These are phyloP conservation scores for Leccinum subgranulosum DNA, from an alignment of 768 basidiomycete genomes.

Conservation along the genomic window DNA sequence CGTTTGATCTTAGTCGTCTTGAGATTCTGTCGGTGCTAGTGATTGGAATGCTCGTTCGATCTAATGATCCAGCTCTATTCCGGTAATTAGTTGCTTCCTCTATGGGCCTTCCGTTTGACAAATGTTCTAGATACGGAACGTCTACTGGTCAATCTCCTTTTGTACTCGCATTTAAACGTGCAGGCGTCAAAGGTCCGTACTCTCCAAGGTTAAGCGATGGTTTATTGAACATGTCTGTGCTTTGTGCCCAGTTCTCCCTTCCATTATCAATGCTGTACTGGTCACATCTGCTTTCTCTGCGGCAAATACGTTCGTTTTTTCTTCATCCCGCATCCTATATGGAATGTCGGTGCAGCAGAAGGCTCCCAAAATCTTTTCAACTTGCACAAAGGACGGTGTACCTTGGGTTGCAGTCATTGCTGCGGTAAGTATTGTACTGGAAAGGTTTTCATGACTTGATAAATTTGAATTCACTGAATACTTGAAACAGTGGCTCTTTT, in stretches of 20 bases:
- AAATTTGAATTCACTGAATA: slow-evolving; percentile 5
- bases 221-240: not conserved
- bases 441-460: slow-evolving; percentile 10
- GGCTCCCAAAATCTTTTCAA: slow-evolving; percentile 49
- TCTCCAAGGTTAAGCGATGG: slow-evolving; percentile 1
- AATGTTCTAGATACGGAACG: slow-evolving; percentile 2
- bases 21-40: slow-evolving; percentile 37
- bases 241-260: slow-evolving; percentile 44
- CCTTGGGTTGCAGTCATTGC: slow-evolving; percentile 39
- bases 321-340: slow-evolving; percentile 42
- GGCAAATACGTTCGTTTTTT: slow-evolving; percentile 47
- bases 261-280: slow-evolving; percentile 70
- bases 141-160: slow-evolving; percentile 76
- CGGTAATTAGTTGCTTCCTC: slow-evolving; percentile 20
- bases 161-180: slow-evolving; percentile 76
- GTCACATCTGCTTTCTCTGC: slow-evolving; percentile 74
- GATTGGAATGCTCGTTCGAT: slow-evolving; percentile 78
- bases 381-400: slow-evolving; percentile 46
- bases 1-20: not conserved
- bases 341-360: slow-evolving; percentile 46
- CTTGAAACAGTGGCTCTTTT: slow-evolving; percentile 34
- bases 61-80: slow-evolving; percentile 53
- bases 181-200: slow-evolving; percentile 59
- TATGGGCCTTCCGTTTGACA: not conserved
- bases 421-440: slow-evolving; percentile 20